Evolutionary conservation across 2,329 filamentous ascomycete species (phyloP), one percentile per base, ranked within the genome.

Genomic region (Chlorencoelia australis): DNA sequence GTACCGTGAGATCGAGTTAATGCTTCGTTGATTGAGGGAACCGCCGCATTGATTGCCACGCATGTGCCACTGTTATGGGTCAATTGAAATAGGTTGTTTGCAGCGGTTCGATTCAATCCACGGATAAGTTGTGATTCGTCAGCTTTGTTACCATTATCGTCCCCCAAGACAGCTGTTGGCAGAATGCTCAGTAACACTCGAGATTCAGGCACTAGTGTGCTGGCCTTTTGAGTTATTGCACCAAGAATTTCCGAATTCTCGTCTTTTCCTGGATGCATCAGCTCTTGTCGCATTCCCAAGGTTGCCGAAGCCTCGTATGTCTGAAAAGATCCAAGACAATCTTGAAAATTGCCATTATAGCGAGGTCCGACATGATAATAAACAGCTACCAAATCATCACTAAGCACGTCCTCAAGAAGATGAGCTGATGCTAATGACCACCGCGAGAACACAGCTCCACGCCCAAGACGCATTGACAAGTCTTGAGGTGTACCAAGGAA

Each of bases 291-390:
- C 35, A 95, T 70, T 41, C 93, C 91, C 25, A 98, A 65, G 36
- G 84, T 79, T 6, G 91, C 89, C 1, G 91, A 96, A 5, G 91
- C 89, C 51, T 83, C 78, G 55, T 98, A 98, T 0, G 93, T 98
- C 55, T 96, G 87, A 53, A 98, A 94, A 2, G 87, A 89, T 4
- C 93, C 91, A 10, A 98, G 70, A 49, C 86, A 91, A 54, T 98
- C 91, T 60, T 98, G 91, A 50, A 94, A 94, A 55, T 98, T 98
- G 11, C 91, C 91, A 53, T 86, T 80, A 50, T 98, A 98, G 31
- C 86, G 77, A 16, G 87, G 82, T 0, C 91, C 89, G 13, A 98
- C 76, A 33, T 88, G 83, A 55, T 82, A 85, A 52, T 94, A 85
- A 1, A 98, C 91, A 9, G 89, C 81, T 37, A 98, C 69, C 42